Evolutionary conservation across 2,329 filamentous ascomycete genomes (phyloP), one percentile per base, ranked within the genome.

Genomic region (Berkeleyomyces rouxiae): DNA sequence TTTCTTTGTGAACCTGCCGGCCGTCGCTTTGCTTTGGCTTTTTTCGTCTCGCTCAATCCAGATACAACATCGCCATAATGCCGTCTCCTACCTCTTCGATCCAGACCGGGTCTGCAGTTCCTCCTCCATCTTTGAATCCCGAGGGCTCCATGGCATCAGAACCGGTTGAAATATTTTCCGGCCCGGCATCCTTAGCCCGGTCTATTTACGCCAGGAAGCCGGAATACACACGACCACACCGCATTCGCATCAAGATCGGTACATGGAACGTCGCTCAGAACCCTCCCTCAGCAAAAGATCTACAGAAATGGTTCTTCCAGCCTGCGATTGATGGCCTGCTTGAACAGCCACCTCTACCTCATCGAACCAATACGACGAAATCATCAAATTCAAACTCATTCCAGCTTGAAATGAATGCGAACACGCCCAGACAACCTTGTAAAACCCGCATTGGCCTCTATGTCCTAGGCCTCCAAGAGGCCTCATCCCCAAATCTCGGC

Each of bases 221-320:
- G 58, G 91, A 97, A 72, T 99, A 91, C 71, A 86, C 87, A 36
- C 82, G 84, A 44, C 82, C 84, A 51, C 85, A 85, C 71, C 81
- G 81, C 59, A 82, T 96, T 68, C 85, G 85, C 67, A 82, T 99
- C 72, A 96, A 96, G 74, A 80, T 99, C 60, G 93, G 92, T 49
- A 87, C 88, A 0, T 99, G 93, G 93, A 99, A 99, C 73, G 89
- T 96, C 13, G 93, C 90, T 3, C 85, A 86, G 1, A 85, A 87
- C 67, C 83, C 88, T 10, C 90, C 88, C 33, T 90, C 90, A 0
- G 90, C 96, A 72, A 88, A 89, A 67, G 93, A 97, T 70, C 76
- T 99, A 4, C 87, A 83, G 6, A 83, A 82, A 40, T 99, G 93
- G 93, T 96, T 99, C 71, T 80, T 95, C 6, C 78, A 84, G 9